Evolutionary conservation across 305 asterid genomes (phyloP).

Genomic region (Solanum aculeatissimum): DNA sequence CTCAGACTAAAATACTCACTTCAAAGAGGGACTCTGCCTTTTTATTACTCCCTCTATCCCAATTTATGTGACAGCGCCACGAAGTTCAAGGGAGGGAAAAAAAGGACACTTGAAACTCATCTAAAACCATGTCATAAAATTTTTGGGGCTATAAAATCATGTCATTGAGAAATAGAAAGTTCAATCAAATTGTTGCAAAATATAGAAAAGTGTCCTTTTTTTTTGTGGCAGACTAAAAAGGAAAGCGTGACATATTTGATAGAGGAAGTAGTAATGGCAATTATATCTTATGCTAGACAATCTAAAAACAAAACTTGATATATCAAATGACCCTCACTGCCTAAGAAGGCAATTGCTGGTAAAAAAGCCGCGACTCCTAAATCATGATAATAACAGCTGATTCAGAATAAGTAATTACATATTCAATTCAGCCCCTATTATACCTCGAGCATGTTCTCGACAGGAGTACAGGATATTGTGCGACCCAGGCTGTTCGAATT

Average conservation of each 20-base stretch:
- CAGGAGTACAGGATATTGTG: slow-evolving; percentile 36
- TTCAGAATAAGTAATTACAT: background rate
- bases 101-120: background rate
- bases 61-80: background rate
- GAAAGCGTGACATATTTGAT: background rate
- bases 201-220: background rate
- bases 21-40: background rate
- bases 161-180: background rate
- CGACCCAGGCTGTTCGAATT: slow-evolving; percentile 39
- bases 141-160: background rate
- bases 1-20: background rate
- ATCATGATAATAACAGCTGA: background rate
- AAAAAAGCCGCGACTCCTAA: background rate
- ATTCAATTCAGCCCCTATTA: background rate
- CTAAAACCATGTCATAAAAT: background rate
- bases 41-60: background rate
- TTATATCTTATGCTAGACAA: background rate
- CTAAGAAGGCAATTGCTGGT: background rate
- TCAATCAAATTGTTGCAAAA: background rate
- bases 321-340: background rate
- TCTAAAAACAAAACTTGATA: background rate
- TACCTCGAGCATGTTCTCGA: slow-evolving; percentile 78
- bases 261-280: background rate
- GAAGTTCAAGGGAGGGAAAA: background rate
- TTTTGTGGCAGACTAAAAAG: background rate